These are phyloP conservation scores for Penicillium sp. DNA, from an alignment of 2,329 filamentous ascomycete genomes.

Conservation along the genomic window DNA sequence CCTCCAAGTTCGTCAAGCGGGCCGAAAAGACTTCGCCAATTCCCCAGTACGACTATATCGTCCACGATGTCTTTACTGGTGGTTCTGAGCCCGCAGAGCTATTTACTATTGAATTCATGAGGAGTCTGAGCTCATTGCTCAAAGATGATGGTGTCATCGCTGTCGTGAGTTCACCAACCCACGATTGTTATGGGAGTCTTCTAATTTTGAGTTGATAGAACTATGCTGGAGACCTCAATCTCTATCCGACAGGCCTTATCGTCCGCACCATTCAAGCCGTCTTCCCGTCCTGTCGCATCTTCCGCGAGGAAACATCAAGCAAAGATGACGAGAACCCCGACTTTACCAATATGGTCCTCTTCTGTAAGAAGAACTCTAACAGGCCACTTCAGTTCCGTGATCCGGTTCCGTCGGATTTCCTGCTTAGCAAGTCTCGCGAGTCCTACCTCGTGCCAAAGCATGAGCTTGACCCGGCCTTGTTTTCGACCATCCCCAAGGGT, in stretches of 20 bases:
- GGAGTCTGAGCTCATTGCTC: constrained; percentile 63
- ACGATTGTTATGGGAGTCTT: neutral
- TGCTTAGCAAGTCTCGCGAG: constrained; percentile 64
- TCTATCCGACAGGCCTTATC: constrained; percentile 70
- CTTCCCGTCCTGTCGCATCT: constrained; percentile 87
- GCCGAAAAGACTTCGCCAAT: constrained; percentile 46
- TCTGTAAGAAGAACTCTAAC: constrained; percentile 65
- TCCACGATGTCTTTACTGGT: constrained; percentile 97
- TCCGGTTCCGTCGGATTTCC: constrained; percentile 59
- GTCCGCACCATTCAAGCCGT: constrained; percentile 74
- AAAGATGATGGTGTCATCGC: constrained; percentile 76
- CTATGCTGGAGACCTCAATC: constrained; percentile 81
- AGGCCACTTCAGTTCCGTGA: constrained; percentile 59
- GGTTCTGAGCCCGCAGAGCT: constrained; percentile 84
- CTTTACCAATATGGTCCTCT: constrained; percentile 95
- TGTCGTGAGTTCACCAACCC: constrained; percentile 56
- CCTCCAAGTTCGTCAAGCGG: constrained; percentile 59
- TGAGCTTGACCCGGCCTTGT: constrained; percentile 53
- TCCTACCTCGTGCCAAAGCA: constrained; percentile 66
- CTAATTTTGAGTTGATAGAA: constrained; percentile 54
- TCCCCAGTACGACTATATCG: constrained; percentile 73
- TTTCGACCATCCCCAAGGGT: constrained; percentile 41
- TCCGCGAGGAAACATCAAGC: constrained; percentile 64
- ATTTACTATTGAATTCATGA: constrained; percentile 80
- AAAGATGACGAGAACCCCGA: constrained; percentile 51